These are phyloP conservation scores for Barbarea vulgaris DNA, from an alignment of 345 rosid species.

Conservation along the genomic window DNA sequence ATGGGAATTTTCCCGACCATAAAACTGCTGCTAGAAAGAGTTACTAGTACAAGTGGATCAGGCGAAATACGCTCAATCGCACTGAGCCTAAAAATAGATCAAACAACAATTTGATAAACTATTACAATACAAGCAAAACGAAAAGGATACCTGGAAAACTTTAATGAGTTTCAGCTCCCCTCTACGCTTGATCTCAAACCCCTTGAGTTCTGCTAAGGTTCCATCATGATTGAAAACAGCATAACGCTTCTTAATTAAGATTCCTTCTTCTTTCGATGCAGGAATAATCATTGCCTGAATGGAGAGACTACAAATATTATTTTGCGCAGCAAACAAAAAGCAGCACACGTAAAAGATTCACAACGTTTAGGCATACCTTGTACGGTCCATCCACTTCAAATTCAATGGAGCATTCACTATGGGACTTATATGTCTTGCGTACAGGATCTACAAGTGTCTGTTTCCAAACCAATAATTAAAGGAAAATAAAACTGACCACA, in stretches of 20 bases:
- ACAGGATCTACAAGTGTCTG: conserved; percentile 85
- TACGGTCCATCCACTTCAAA: conserved; percentile 99
- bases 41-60: conserved; percentile 6
- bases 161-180: conserved; percentile 99
- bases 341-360: conserved; percentile 26
- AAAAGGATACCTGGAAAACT: conserved; percentile 80
- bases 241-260: conserved; percentile 92
- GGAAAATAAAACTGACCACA: conserved; percentile 28
- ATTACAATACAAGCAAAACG: conserved; percentile 24
- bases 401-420: conserved; percentile 97
- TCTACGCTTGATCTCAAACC: conserved; percentile 98
- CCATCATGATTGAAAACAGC: conserved; percentile 99
- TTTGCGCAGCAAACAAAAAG: conserved; percentile 26
- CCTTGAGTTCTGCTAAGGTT: conserved; percentile 97
- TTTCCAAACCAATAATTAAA: conserved; percentile 29
- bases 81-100: conserved; percentile 13
- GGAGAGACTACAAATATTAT: conserved; percentile 15
- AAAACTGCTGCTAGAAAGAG: conserved; percentile 23
- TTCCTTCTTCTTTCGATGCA: conserved; percentile 98
- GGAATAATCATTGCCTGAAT: conserved; percentile 96
- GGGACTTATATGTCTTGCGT: conserved; percentile 71
- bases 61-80: background rate
- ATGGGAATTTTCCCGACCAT: background rate
- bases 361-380: conserved; percentile 63
- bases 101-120: conserved; percentile 24